These are phyloP conservation scores for Aegilops umbellulata DNA, from an alignment of 176 grass and related monocot genomes.

Conservation along the genomic window DNA sequence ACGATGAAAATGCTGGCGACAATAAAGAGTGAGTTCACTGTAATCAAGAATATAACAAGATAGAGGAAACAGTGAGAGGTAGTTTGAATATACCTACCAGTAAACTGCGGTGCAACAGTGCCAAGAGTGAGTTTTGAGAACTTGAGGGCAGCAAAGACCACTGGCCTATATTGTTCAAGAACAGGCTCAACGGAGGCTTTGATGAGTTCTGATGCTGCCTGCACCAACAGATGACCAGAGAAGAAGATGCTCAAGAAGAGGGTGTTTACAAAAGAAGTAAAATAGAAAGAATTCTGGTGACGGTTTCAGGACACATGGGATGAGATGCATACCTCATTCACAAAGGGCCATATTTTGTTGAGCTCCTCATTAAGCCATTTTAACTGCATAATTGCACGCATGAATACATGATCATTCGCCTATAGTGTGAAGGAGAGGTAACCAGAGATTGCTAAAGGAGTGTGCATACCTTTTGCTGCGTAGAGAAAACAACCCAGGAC, in stretches of 20 bases:
- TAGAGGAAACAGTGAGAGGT: neutral
- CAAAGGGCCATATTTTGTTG: constrained; percentile 90
- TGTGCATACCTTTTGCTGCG: constrained; percentile 66
- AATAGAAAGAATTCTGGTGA: constrained; percentile 1
- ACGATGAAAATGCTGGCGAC: neutral
- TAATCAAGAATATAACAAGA: neutral
- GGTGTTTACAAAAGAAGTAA: neutral
- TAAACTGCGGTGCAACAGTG: constrained; percentile 96
- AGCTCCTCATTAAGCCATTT: constrained; percentile 97
- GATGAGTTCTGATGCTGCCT: constrained; percentile 94
- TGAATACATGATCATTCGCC: constrained; percentile 31
- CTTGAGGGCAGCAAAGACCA: constrained; percentile 71
- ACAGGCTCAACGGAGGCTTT: constrained; percentile 80
- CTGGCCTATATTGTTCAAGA: constrained; percentile 89
- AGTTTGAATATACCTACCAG: constrained; percentile 50
- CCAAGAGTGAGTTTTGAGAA: constrained; percentile 98
- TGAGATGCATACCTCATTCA: constrained; percentile 56
- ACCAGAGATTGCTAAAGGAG: constrained; percentile 17
- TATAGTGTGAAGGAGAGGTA: neutral
- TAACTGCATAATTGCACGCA: constrained; percentile 44
- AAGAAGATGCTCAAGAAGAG: constrained; percentile 26
- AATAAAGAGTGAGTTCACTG: neutral
- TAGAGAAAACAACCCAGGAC: constrained; percentile 97
- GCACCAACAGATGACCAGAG: constrained; percentile 31
- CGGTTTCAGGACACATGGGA: neutral